A percentile compares a stretch with the other conserved stretches of the same genome.
Conservation (phyloP, 2,329 filamentous ascomycete species). For the Coniella vitis region DNA sequence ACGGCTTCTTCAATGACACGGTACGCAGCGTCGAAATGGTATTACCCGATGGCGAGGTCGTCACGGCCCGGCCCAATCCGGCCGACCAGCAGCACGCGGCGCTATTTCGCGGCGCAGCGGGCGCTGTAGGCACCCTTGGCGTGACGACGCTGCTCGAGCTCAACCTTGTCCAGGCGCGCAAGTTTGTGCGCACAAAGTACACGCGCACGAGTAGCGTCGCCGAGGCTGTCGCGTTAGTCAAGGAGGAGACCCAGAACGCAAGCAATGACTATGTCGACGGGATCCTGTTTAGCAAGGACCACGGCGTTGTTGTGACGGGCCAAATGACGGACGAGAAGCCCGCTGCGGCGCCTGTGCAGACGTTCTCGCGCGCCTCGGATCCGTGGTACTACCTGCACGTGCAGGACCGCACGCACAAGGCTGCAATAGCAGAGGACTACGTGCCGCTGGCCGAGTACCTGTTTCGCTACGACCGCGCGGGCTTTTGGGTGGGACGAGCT, state of each 20-base stretch:
- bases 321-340: slow-evolving; percentile 49
- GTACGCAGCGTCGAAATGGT: slow-evolving; percentile 62
- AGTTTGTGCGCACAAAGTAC: slow-evolving; percentile 58
- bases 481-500: slow-evolving; percentile 64
- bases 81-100: slow-evolving; percentile 18
- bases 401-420: slow-evolving; percentile 32
- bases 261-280: slow-evolving; percentile 66
- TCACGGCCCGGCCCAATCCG: slow-evolving; percentile 35
- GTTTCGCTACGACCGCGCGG: slow-evolving; percentile 69
- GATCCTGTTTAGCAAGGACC: slow-evolving; percentile 55
- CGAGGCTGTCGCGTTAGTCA: slow-evolving; percentile 42
- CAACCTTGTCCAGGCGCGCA: slow-evolving; percentile 51
- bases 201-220: slow-evolving; percentile 42
- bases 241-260: slow-evolving; percentile 35
- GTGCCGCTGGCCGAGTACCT: slow-evolving; percentile 67
- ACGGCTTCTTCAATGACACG: slow-evolving; percentile 65
- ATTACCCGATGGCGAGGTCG: slow-evolving; percentile 57
- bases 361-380: slow-evolving; percentile 52
- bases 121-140: slow-evolving; percentile 62
- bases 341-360: slow-evolving; percentile 35
- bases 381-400: slow-evolving; percentile 76
- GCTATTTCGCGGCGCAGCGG: slow-evolving; percentile 59
- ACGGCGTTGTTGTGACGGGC: slow-evolving; percentile 62
- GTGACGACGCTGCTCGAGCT: slow-evolving; percentile 62
- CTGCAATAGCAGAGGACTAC: slow-evolving; percentile 38